Evolutionary conservation across 345 rosid genomes (phyloP).

Genomic region (Firmiana major): DNA sequence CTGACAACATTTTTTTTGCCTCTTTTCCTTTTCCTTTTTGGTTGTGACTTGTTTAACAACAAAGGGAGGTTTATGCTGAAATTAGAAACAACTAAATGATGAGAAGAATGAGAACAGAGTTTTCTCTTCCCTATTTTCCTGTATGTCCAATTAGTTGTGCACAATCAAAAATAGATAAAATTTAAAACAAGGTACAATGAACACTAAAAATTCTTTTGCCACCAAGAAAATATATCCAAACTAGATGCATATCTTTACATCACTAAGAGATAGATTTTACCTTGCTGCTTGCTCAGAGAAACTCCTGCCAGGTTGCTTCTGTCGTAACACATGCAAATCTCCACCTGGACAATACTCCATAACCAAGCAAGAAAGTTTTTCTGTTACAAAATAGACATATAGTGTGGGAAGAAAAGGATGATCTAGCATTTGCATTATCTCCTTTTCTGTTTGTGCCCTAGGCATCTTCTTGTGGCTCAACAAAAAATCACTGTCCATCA

Average conservation of each 20-base stretch:
- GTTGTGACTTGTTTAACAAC: background rate
- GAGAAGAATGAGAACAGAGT: background rate
- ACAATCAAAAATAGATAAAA: background rate
- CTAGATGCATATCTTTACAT: constrained; percentile 5
- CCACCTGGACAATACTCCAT: constrained; percentile 87
- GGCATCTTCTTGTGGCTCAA: constrained; percentile 59
- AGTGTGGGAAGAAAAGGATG: constrained; percentile 84
- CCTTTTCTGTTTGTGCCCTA: constrained; percentile 74
- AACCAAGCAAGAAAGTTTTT: constrained; percentile 64
- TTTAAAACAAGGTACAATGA: background rate
- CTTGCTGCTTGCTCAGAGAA: constrained; percentile 77
- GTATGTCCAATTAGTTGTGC: background rate
- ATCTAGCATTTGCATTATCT: constrained; percentile 75
- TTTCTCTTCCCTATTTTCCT: background rate
- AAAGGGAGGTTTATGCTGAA: background rate
- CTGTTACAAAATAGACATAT: constrained; percentile 59
- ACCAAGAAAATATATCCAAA: background rate
- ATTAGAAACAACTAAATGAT: constrained; percentile 2
- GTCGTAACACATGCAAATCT: constrained; percentile 74
- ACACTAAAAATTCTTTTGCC: background rate
- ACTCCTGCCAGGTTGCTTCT: constrained; percentile 56
- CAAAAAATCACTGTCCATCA: constrained; percentile 71
- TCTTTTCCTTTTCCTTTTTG: background rate
- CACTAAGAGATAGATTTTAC: constrained; percentile 20
- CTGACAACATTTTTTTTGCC: background rate